Conservation (phyloP, 352 stramenopile species). For the Phytopythium delawarense region DNA sequence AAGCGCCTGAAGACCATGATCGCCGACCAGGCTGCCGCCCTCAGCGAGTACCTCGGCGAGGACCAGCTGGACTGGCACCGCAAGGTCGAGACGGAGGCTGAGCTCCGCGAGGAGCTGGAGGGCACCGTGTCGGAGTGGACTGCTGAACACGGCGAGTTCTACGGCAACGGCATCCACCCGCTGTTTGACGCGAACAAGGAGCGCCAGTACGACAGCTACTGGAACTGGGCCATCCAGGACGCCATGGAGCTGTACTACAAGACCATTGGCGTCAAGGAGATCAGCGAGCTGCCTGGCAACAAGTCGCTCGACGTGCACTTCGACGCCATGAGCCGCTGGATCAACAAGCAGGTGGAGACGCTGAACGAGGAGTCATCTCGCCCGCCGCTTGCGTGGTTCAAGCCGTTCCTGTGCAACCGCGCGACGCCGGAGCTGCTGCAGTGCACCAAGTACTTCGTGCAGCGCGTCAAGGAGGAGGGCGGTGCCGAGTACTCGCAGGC, state of each 20-base stretch:
- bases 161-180: constrained; percentile 42
- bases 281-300: constrained; percentile 19
- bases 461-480: constrained; percentile 38
- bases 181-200: constrained; percentile 75
- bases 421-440: constrained; percentile 58
- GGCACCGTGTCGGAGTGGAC: constrained; percentile 42
- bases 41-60: constrained; percentile 46
- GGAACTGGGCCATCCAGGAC: constrained; percentile 80
- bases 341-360: constrained; percentile 46
- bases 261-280: constrained; percentile 25
- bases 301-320: constrained; percentile 34
- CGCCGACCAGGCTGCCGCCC: constrained; percentile 41
- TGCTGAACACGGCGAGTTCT: constrained; percentile 54
- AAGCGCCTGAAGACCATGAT: constrained; percentile 57
- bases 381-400: constrained; percentile 56
- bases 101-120: constrained; percentile 54
- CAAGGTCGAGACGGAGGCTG: constrained; percentile 46
- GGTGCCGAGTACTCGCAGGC: constrained; percentile 40
- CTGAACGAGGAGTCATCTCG: constrained; percentile 24
- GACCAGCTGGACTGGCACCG: constrained; percentile 48
- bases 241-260: constrained; percentile 59
- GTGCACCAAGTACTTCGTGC: constrained; percentile 46
- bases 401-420: constrained; percentile 64
- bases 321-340: constrained; percentile 49
- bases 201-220: constrained; percentile 74